A percentile compares a stretch with the other conserved stretches of the same genome.
phyloP scores from a whole-genome alignment of 495 filamentous ascomycete genomes.

The Cercophora newfieldiana region DNA sequence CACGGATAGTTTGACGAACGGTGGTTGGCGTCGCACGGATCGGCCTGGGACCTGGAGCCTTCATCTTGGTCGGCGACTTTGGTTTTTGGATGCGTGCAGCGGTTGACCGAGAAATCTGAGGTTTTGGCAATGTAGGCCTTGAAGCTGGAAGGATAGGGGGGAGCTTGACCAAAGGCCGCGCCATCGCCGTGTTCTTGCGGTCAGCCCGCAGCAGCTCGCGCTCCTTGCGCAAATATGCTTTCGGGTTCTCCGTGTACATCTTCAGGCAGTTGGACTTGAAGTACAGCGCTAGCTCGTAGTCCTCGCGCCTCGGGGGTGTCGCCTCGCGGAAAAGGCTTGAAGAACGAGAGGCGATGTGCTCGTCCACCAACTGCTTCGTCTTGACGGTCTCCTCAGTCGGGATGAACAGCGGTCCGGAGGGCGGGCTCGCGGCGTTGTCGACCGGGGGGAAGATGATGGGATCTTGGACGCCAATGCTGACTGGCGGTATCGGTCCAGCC shows the following conservation, averaged over 20 bases:
- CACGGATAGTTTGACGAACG: conserved; percentile 38
- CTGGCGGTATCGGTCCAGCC: conserved; percentile 46
- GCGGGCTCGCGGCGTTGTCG: conserved; percentile 42
- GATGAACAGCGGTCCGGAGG: conserved; percentile 59
- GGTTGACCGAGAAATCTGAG: conserved; percentile 46
- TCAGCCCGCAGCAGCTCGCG: conserved; percentile 58
- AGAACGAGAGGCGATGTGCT: conserved; percentile 67
- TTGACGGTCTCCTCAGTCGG: conserved; percentile 43
- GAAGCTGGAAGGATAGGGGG: conserved; percentile 47
- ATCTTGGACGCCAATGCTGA: conserved; percentile 46
- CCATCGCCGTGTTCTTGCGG: conserved; percentile 35
- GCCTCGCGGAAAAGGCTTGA: conserved; percentile 53
- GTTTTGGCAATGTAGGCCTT: conserved; percentile 34
- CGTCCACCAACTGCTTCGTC: conserved; percentile 50
- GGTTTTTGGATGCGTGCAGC: conserved; percentile 45
- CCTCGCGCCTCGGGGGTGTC: conserved; percentile 65
- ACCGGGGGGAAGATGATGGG: conserved; percentile 61
- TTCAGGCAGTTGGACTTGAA: conserved; percentile 66
- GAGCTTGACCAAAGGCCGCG: conserved; percentile 32
- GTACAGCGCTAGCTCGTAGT: conserved; percentile 67
- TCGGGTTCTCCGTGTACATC: conserved; percentile 58
- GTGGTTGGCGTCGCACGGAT: conserved; percentile 30
- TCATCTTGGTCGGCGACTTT: conserved; percentile 29
- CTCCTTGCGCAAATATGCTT: conserved; percentile 63
- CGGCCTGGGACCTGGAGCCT: conserved; percentile 32